These are phyloP conservation scores for Bolboschoenus planiculmis DNA, from an alignment of 176 grass and related monocot species.

Conservation along the genomic window DNA sequence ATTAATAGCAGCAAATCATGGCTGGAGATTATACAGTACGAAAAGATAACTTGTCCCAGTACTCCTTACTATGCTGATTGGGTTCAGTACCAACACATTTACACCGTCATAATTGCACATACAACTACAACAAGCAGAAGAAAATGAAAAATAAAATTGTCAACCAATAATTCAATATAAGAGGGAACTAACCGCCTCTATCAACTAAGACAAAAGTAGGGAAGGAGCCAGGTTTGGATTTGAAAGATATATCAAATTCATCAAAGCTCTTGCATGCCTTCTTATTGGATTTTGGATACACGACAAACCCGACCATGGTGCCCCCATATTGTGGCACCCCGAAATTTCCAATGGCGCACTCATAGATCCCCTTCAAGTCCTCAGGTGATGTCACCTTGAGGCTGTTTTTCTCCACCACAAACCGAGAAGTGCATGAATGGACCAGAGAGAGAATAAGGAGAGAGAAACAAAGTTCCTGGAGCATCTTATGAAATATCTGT, in stretches of 20 bases:
- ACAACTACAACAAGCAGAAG: not conserved
- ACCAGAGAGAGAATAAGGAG: conserved; percentile 33
- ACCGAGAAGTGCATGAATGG: conserved; percentile 35
- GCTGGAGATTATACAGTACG: not conserved
- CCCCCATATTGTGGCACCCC: conserved; percentile 88
- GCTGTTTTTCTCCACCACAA: conserved; percentile 86
- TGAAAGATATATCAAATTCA: conserved; percentile 79
- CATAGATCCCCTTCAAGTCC: conserved; percentile 57
- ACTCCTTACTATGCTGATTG: not conserved
- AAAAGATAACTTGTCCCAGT: not conserved
- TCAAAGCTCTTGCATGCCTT: conserved; percentile 81
- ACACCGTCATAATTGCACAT: not conserved
- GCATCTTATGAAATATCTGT: conserved; percentile 21
- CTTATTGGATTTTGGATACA: conserved; percentile 70
- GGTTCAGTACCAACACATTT: not conserved
- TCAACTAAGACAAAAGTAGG: conserved; percentile 84
- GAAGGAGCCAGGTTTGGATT: conserved; percentile 63
- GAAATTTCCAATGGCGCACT: conserved; percentile 93
- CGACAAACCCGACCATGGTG: conserved; percentile 83
- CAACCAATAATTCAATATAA: not conserved
- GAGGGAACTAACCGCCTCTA: conserved; percentile 61
- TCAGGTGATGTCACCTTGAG: conserved; percentile 69
- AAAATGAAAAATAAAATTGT: not conserved
- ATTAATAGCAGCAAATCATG: not conserved
- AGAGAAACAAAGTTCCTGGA: conserved; percentile 16